Percentiles rank a stretch among this genome's conserved stretches.
phyloP scores from a whole-genome alignment of 441 rosid genomes.

The Pelargonium australe region DNA sequence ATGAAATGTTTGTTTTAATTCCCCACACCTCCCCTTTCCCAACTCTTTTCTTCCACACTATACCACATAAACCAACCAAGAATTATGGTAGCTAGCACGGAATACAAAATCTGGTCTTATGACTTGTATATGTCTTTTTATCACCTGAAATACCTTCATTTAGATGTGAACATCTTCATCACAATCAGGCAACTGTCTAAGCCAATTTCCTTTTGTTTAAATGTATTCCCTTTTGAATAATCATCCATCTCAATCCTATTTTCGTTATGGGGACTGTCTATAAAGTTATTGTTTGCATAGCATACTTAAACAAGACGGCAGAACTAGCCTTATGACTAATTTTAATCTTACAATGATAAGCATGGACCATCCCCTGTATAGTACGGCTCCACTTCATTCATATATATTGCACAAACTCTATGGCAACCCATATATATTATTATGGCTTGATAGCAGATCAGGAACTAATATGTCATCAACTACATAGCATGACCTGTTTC shows the following conservation, averaged over 20 bases:
- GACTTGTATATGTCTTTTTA: neutral
- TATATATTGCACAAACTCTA: neutral
- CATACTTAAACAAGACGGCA: neutral
- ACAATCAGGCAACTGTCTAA: neutral
- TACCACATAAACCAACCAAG: neutral
- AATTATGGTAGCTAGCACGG: neutral
- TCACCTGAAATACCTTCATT: neutral
- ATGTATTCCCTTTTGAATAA: neutral
- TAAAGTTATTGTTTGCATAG: neutral
- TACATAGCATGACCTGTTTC: neutral
- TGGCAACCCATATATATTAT: neutral
- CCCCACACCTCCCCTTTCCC: neutral
- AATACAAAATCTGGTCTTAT: neutral
- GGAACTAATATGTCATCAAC: constrained; percentile 2
- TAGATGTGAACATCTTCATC: constrained; percentile 1
- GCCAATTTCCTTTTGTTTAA: neutral
- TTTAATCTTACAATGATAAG: neutral
- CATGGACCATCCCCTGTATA: neutral
- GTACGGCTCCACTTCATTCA: neutral
- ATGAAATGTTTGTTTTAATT: neutral
- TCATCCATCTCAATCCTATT: constrained; percentile 3
- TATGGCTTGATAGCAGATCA: neutral
- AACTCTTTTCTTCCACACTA: neutral
- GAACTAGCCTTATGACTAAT: neutral
- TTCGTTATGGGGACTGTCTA: neutral